Evolutionary conservation across 495 filamentous ascomycete species (phyloP).

Genomic region (Aspergillus avenaceus): DNA sequence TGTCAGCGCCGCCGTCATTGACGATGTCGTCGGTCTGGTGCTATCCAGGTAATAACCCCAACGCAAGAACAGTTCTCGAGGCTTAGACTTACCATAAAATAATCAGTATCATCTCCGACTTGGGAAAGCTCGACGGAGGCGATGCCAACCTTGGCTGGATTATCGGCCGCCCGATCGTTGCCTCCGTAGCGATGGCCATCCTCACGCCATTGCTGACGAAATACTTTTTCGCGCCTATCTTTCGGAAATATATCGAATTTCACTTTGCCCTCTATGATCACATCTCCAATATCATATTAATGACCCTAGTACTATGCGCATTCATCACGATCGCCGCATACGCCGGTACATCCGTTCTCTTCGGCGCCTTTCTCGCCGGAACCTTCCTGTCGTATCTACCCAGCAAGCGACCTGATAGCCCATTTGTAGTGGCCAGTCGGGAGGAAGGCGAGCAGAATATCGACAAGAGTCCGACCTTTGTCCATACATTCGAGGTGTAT

Average conservation of each 20-base stretch:
- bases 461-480: slow-evolving; percentile 30
- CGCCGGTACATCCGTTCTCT: slow-evolving; percentile 61
- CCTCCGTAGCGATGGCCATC: slow-evolving; percentile 53
- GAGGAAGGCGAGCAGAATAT: slow-evolving; percentile 39
- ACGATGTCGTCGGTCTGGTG: slow-evolving; percentile 75
- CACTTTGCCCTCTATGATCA: slow-evolving; percentile 30
- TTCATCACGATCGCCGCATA: slow-evolving; percentile 51
- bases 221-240: slow-evolving; percentile 42
- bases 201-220: slow-evolving; percentile 42
- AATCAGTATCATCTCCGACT: slow-evolving; percentile 42
- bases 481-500: slow-evolving; percentile 33
- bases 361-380: slow-evolving; percentile 65
- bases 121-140: slow-evolving; percentile 28
- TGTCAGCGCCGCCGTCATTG: slow-evolving; percentile 68
- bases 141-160: slow-evolving; percentile 33
- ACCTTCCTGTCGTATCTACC: slow-evolving; percentile 48
- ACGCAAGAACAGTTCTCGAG: neutral
- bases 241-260: slow-evolving; percentile 27
- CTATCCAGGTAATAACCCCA: slow-evolving; percentile 51
- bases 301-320: slow-evolving; percentile 41
- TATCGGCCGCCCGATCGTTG: slow-evolving; percentile 52
- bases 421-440: slow-evolving; percentile 30
- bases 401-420: slow-evolving; percentile 28
- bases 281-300: slow-evolving; percentile 30
- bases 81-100: neutral